Evolutionary conservation across 2,329 filamentous ascomycete genomes (phyloP), one percentile per base, ranked within the genome.

Genomic region (Spiromastix sp.): DNA sequence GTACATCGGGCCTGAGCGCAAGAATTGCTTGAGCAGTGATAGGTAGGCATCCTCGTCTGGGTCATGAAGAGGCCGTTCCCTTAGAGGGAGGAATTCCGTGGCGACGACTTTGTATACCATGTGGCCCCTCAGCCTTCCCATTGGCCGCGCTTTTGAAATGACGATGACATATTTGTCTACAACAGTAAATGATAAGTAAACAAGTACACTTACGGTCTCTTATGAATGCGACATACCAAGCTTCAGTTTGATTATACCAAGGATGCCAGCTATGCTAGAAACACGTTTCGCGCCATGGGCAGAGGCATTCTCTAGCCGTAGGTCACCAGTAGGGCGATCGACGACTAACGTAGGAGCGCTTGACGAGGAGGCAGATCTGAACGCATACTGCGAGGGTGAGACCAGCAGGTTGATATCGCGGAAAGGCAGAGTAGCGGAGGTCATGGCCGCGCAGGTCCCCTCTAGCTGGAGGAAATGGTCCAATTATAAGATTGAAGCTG

Each of bases 391-490:
- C 51, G 89, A 85, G 50, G 84, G 72, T 34, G 89, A 86, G 46
- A 86, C 83, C 62, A 93, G 86, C 59, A 98, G 78, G 61, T 96
- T 98, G 68, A 96, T 93, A 68, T 98, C 91, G 56, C 89, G 77
- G 64, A 87, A 98, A 15, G 89, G 91, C 37, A 80, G 66, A 36
- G 55, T 39, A 36, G 56, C 48, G 37, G 56, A 47, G 36, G 55
- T 46, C 59, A 62, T 63, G 31, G 44, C 47, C 26, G 25, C 19
- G 13, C n/a, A 18, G n/a, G n/a, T n/a, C n/a, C n/a, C n/a, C n/a
- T n/a, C n/a, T n/a, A n/a, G n/a, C n/a, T n/a, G 10, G 24, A 26
- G 24, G n/a, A n/a, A n/a, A n/a, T n/a, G n/a, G n/a, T n/a, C n/a
- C n/a, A n/a, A n/a, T n/a, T n/a, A n/a, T n/a, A n/a, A n/a, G n/a